Conservation (phyloP, 768 basidiomycete species). For the Boletales sp. region DNA sequence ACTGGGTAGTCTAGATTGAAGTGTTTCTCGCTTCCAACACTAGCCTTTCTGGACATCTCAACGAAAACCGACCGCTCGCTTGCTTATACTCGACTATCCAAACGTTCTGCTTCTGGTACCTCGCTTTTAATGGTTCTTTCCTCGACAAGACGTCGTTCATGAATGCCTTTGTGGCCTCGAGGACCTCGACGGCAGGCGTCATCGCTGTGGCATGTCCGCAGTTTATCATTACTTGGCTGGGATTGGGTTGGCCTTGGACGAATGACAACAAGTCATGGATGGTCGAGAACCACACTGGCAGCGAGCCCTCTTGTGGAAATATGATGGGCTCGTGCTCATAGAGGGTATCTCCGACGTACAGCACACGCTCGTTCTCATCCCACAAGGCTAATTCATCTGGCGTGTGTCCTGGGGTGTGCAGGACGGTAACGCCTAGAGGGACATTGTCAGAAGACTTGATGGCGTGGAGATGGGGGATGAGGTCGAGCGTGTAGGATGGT, state of each 20-base stretch:
- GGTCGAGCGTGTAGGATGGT: conserved; percentile 43
- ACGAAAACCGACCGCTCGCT: conserved; percentile 38
- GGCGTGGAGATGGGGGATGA: conserved; percentile 41
- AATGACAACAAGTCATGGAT: conserved; percentile 43
- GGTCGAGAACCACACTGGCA: conserved; percentile 45
- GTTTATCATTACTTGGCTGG: conserved; percentile 38
- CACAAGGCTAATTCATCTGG: conserved; percentile 58
- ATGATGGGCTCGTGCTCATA: conserved; percentile 56
- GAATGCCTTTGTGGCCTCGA: conserved; percentile 40
- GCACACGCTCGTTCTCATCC: conserved; percentile 46
- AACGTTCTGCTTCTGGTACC: conserved; percentile 34
- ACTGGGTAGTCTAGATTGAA: not conserved
- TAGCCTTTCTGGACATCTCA: conserved; percentile 48
- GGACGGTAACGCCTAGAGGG: conserved; percentile 37
- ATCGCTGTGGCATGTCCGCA: conserved; percentile 47
- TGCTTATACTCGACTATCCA: conserved; percentile 44
- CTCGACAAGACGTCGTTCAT: conserved; percentile 46
- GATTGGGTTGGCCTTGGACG: conserved; percentile 29
- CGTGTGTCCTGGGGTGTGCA: conserved; percentile 58
- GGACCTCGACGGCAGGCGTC: conserved; percentile 44
- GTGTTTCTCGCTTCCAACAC: conserved; percentile 35
- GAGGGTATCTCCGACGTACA: conserved; percentile 55
- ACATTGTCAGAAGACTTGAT: conserved; percentile 23
- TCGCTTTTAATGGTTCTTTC: conserved; percentile 33
- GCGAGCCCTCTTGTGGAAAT: conserved; percentile 53